Conservation (phyloP, 768 basidiomycete species). For the Hygrophorus pudorinus region DNA sequence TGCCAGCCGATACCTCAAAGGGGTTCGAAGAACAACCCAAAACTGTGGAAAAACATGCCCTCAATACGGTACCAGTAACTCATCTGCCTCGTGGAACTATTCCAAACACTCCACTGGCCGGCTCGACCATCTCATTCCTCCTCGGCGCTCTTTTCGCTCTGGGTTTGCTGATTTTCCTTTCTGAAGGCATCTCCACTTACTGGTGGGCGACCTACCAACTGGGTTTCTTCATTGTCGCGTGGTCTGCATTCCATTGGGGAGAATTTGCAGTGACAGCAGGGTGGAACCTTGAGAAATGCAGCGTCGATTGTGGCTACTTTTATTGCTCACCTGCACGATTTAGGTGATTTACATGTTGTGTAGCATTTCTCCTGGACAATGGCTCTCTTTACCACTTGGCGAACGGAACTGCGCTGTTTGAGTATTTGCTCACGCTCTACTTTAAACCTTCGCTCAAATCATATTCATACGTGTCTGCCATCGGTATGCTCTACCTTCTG, state of each 20-base stretch:
- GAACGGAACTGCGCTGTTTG: conserved; percentile 64
- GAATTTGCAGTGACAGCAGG: conserved; percentile 95
- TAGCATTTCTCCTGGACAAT: conserved; percentile 93
- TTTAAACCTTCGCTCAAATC: conserved; percentile 57
- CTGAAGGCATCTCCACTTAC: conserved; percentile 31
- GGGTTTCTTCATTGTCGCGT: conserved; percentile 74
- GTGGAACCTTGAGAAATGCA: conserved; percentile 90
- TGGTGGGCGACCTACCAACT: conserved; percentile 72
- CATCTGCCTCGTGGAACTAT: conserved; percentile 42
- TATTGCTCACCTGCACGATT: not conserved
- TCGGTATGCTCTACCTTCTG: conserved; percentile 34
- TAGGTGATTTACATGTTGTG: not conserved
- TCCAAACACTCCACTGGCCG: conserved; percentile 84
- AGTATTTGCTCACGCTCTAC: conserved; percentile 68
- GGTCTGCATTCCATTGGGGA: conserved; percentile 51
- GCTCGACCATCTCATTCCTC: conserved; percentile 71
- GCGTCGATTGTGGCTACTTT: conserved; percentile 72
- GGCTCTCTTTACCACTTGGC: conserved; percentile 79
- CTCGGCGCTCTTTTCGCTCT: conserved; percentile 65
- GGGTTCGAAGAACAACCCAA: not conserved
- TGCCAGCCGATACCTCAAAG: not conserved
- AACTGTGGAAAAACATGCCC: conserved; percentile 18
- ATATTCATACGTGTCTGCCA: conserved; percentile 41
- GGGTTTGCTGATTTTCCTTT: conserved; percentile 39
- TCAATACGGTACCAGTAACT: conserved; percentile 45